Evolutionary conservation across 192 early-diverging fungal genomes (phyloP).

Genomic region (Backusella macrospora): DNA sequence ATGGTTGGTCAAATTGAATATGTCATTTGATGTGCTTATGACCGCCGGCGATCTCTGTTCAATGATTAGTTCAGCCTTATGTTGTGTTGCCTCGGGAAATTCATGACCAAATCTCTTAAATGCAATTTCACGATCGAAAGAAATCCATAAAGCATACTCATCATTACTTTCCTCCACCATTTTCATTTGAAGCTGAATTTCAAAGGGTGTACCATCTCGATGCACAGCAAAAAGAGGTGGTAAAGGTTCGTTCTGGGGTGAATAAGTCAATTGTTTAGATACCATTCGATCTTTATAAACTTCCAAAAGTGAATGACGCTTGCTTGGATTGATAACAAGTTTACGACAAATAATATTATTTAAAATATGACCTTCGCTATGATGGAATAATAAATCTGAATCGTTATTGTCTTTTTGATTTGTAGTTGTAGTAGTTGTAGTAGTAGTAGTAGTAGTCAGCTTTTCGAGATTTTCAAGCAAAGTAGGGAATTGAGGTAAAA

Average conservation of each 20-base stretch:
- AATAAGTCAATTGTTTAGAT: conserved; percentile 11
- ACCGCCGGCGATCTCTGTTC: neutral
- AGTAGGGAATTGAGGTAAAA: conserved; percentile 64
- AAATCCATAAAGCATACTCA: conserved; percentile 64
- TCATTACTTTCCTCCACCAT: conserved; percentile 51
- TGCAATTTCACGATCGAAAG: conserved; percentile 56
- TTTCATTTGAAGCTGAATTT: conserved; percentile 62
- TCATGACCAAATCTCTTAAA: conserved; percentile 37
- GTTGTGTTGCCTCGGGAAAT: neutral
- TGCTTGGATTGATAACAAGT: neutral
- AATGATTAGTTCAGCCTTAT: neutral
- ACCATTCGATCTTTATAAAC: conserved; percentile 8
- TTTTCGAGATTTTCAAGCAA: conserved; percentile 39
- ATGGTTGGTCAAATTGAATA: neutral
- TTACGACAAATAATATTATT: conserved; percentile 37
- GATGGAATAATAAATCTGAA: too few relatives aligned
- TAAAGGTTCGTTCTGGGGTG: conserved; percentile 18
- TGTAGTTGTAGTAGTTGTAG: too few relatives aligned
- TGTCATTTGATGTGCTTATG: conserved; percentile 10
- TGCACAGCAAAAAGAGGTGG: conserved; percentile 56
- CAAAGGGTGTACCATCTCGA: conserved; percentile 61
- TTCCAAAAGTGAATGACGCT: neutral
- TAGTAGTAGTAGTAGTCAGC: too few relatives aligned
- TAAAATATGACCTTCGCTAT: conserved; percentile 22
- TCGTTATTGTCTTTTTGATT: too few relatives aligned